Evolutionary conservation across 2,329 filamentous ascomycete species (phyloP).

Genomic region (Xylogone sp.): DNA sequence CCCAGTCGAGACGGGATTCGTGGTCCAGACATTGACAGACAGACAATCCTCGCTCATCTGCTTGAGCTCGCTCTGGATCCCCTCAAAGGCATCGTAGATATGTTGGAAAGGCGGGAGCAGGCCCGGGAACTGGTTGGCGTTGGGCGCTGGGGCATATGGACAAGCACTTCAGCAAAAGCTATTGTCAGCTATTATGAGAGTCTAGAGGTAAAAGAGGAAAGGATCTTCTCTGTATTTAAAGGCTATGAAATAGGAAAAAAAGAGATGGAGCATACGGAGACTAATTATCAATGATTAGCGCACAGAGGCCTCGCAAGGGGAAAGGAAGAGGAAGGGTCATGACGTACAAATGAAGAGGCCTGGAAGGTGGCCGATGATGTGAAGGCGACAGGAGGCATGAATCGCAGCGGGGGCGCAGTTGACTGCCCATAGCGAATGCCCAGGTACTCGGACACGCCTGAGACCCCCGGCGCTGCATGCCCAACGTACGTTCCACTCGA

Average conservation of each 20-base stretch:
- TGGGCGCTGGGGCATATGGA: neutral
- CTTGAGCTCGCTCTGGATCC: neutral
- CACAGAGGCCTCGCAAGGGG: neutral
- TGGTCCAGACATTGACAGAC: constrained; percentile 41
- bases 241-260: neutral
- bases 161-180: neutral
- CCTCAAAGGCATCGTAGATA: neutral
- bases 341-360: neutral
- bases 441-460: neutral
- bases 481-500: neutral
- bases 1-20: constrained; percentile 19
- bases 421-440: neutral
- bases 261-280: neutral
- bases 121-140: neutral
- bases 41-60: constrained; percentile 42
- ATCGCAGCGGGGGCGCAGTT: neutral
- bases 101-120: neutral
- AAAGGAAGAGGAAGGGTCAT: neutral
- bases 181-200: neutral
- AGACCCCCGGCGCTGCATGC: neutral
- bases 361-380: neutral
- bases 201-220: too few relatives aligned
- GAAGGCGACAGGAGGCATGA: neutral
- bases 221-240: too few relatives aligned
- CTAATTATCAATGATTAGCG: neutral